Percentiles rank a stretch among this genome's conserved stretches.
Conservation (phyloP, 2,329 filamentous ascomycete species). For the Trichoderma sp. region DNA sequence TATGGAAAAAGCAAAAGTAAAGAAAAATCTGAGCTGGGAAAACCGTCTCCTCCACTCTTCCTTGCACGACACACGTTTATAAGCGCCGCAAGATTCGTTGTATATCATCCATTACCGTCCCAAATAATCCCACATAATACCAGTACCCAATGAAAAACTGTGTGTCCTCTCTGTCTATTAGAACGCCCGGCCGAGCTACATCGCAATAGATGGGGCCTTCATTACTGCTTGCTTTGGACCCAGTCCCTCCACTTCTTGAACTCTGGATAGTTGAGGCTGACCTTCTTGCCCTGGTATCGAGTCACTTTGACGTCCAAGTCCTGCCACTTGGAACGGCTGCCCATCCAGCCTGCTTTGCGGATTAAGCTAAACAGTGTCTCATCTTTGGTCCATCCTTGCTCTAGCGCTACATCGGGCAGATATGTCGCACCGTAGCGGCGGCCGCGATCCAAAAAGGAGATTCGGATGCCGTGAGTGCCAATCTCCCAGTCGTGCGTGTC, state of each 20-base stretch:
- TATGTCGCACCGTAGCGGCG: conserved; percentile 83
- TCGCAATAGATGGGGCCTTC: not conserved
- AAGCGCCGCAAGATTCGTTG: conserved; percentile 11
- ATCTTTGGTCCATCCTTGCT: conserved; percentile 95
- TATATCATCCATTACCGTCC: conserved; percentile 14
- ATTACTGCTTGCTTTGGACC: conserved; percentile 44
- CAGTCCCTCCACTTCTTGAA: conserved; percentile 80
- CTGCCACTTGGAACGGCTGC: conserved; percentile 75
- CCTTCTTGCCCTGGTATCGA: conserved; percentile 83
- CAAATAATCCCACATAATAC: not conserved
- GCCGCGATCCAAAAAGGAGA: conserved; percentile 74
- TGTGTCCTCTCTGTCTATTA: not conserved
- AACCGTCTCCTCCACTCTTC: conserved; percentile 1
- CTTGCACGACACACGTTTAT: conserved; percentile 18
- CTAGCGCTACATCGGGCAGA: conserved; percentile 82
- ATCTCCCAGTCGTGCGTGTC: conserved; percentile 82
- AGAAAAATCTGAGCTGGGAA: not conserved
- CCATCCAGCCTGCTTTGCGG: conserved; percentile 91
- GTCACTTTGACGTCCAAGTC: conserved; percentile 76
- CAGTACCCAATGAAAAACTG: not conserved
- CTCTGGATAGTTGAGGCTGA: conserved; percentile 66
- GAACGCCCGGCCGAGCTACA: conserved; percentile 1
- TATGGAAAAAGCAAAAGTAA: not conserved
- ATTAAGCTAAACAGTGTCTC: conserved; percentile 87
- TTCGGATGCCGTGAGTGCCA: conserved; percentile 81